Conservation (phyloP, 306 rosid genomes). For the Inga leiocalycina region DNA sequence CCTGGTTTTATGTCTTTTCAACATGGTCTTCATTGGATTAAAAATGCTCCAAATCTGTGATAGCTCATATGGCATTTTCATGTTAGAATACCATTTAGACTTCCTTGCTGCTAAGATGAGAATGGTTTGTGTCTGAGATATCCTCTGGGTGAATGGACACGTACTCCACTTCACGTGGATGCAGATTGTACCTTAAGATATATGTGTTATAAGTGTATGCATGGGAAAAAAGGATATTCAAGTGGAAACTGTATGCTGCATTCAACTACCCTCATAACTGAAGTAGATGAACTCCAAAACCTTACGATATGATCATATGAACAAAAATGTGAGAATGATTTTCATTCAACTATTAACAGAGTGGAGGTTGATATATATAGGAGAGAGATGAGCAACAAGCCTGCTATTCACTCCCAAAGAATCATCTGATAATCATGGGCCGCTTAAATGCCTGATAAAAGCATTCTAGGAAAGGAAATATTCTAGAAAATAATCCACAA, state of each 20-base stretch:
- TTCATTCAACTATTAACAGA: background rate
- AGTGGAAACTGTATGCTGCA: constrained; percentile 6
- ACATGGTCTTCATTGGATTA: background rate
- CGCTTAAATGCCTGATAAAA: background rate
- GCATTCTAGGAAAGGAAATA: background rate
- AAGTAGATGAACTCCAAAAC: background rate
- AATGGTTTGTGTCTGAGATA: background rate
- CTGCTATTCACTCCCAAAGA: background rate
- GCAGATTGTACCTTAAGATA: background rate
- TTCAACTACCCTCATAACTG: background rate
- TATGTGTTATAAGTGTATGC: background rate
- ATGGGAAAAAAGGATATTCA: background rate
- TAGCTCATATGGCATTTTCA: background rate
- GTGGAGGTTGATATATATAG: background rate
- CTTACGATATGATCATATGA: background rate
- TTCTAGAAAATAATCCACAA: background rate
- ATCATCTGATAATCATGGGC: background rate
- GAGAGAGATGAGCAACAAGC: background rate
- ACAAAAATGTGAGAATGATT: background rate
- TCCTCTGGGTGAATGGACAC: background rate
- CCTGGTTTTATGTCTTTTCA: background rate
- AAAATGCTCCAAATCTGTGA: background rate
- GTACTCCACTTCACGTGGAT: background rate
- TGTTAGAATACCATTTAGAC: background rate
- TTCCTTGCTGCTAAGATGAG: background rate